Percentiles rank a stretch among this genome's conserved stretches.
Evolutionary conservation across 73 alveolate genomes (phyloP).

Genomic region (Blepharisma japonicum): DNA sequence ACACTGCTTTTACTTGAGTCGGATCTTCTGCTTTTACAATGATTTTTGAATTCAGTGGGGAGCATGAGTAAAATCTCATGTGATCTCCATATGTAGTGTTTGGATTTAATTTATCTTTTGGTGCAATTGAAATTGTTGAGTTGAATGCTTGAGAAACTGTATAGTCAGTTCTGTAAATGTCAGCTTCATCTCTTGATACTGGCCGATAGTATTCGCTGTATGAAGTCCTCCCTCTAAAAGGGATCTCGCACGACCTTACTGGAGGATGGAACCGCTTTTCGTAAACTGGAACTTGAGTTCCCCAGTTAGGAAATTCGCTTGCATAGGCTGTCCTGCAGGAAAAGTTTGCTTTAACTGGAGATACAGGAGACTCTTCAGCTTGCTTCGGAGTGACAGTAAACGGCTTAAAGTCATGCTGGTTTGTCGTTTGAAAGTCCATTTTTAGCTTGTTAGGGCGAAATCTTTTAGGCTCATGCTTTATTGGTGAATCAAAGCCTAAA

Average conservation of each 20-base stretch:
- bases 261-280: slow-evolving; percentile 30
- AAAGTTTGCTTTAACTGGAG: neutral
- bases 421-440: slow-evolving; percentile 18
- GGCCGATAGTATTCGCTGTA: neutral
- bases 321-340: neutral
- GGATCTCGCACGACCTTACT: neutral
- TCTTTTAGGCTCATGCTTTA: slow-evolving; percentile 15
- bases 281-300: neutral
- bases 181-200: neutral
- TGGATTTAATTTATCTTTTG: neutral
- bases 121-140: neutral
- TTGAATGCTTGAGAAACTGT: neutral
- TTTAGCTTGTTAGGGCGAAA: neutral
- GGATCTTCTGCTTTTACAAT: neutral
- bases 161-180: neutral
- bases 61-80: neutral
- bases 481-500: neutral
- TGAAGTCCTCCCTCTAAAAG: slow-evolving; percentile 1
- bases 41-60: slow-evolving; percentile 14
- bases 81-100: slow-evolving; percentile 16
- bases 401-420: neutral
- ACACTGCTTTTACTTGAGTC: neutral
- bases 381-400: neutral
- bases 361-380: neutral
- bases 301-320: slow-evolving; percentile 7